Conservation (phyloP, 1,284 basidiomycete species). For the Puccinia novopanici region DNA sequence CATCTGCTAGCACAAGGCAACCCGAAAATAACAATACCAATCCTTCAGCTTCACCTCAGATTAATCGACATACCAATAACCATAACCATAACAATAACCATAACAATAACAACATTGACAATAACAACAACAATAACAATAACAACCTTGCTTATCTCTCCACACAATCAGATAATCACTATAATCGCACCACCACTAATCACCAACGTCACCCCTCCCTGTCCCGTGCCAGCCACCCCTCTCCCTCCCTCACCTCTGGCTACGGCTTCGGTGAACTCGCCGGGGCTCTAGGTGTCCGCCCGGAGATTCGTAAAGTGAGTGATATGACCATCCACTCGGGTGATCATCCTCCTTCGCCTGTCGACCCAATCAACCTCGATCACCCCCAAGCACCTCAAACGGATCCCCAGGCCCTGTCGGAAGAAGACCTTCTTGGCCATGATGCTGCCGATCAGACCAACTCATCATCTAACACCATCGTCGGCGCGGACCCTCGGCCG, state of each 20-base stretch:
- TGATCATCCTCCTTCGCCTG: no score
- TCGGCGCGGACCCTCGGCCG: no score
- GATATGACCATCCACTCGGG: slow-evolving; percentile 20
- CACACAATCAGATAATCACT: neutral
- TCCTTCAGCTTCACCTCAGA: no score
- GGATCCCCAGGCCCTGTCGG: no score
- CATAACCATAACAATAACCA: neutral
- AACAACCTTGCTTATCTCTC: neutral
- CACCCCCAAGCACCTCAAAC: no score
- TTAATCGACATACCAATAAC: neutral
- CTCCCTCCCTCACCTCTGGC: neutral
- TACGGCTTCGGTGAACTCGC: slow-evolving; percentile 48
- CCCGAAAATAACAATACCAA: neutral
- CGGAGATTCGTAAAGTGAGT: slow-evolving; percentile 47
- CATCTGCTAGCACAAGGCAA: neutral
- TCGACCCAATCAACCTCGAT: no score
- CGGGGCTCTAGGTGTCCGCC: slow-evolving; percentile 40
- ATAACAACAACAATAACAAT: neutral
- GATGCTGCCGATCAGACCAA: no score
- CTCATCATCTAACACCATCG: neutral
- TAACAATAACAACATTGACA: neutral
- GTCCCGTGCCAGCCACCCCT: neutral
- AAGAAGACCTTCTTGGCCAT: no score
- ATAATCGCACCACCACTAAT: neutral
- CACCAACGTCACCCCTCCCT: slow-evolving; percentile 1